Evolutionary conservation across 441 rosid genomes (phyloP).

Genomic region (Raphanus hybrid): DNA sequence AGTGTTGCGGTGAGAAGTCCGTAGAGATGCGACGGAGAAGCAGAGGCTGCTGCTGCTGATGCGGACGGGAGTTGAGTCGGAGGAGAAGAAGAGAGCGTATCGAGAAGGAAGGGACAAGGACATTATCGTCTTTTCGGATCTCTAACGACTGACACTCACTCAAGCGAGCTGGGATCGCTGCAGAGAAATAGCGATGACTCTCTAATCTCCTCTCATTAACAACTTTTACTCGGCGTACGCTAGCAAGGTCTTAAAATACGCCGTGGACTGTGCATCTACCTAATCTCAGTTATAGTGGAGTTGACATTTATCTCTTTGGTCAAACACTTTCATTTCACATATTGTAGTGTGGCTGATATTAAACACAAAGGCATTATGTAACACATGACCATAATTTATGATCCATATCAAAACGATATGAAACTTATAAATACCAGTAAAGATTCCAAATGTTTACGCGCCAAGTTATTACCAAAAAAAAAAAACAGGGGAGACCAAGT

Average conservation of each 20-base stretch:
- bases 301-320: background rate
- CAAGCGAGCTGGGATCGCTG: background rate
- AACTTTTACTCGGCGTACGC: background rate
- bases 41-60: slow-evolving; percentile 41
- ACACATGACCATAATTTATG: slow-evolving; percentile 11
- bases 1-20: slow-evolving; percentile 32
- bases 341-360: background rate
- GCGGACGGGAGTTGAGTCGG: slow-evolving; percentile 42
- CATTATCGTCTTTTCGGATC: slow-evolving; percentile 39
- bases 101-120: slow-evolving; percentile 56
- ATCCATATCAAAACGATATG: slow-evolving; percentile 25
- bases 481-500: slow-evolving; percentile 22
- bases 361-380: background rate
- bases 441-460: slow-evolving; percentile 22
- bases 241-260: slow-evolving; percentile 18
- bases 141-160: slow-evolving; percentile 19
- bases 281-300: background rate
- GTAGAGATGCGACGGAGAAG: slow-evolving; percentile 40
- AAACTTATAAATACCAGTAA: slow-evolving; percentile 28
- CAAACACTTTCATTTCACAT: background rate
- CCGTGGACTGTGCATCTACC: background rate
- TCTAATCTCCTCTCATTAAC: background rate
- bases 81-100: slow-evolving; percentile 50
- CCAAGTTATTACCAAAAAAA: slow-evolving; percentile 16
- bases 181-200: slow-evolving; percentile 26